Evolutionary conservation across 768 basidiomycete species (phyloP).

Genomic region (Russula virescens): DNA sequence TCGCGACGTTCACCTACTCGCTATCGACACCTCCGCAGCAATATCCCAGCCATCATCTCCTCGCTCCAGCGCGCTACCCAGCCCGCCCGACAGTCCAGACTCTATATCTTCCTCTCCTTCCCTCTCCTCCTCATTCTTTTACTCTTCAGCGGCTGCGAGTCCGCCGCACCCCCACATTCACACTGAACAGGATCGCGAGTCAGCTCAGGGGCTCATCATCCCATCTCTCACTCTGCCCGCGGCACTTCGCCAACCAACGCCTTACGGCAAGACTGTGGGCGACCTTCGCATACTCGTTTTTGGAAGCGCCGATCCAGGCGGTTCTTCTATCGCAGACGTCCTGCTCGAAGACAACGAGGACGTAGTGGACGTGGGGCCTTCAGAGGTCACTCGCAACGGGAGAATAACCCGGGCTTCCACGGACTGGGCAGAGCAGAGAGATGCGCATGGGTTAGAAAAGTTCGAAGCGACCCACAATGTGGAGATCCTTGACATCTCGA

Average conservation of each 20-base stretch:
- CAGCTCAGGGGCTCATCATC: slow-evolving; percentile 56
- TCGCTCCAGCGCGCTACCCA: slow-evolving; percentile 42
- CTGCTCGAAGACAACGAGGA: slow-evolving; percentile 64
- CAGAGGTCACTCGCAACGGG: slow-evolving; percentile 46
- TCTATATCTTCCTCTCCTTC: slow-evolving; percentile 69
- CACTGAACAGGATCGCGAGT: slow-evolving; percentile 33
- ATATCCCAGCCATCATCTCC: slow-evolving; percentile 44
- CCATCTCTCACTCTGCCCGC: slow-evolving; percentile 61
- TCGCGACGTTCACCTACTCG: slow-evolving; percentile 9
- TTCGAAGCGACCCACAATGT: slow-evolving; percentile 61
- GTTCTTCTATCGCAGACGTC: slow-evolving; percentile 42
- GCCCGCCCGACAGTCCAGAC: slow-evolving; percentile 57
- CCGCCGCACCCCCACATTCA: slow-evolving; percentile 49
- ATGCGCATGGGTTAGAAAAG: slow-evolving; percentile 59
- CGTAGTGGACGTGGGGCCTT: slow-evolving; percentile 54
- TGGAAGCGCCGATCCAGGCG: slow-evolving; percentile 39
- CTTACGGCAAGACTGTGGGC: slow-evolving; percentile 64
- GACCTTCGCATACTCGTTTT: slow-evolving; percentile 54
- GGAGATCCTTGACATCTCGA: slow-evolving; percentile 49
- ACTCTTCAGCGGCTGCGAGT: slow-evolving; percentile 66
- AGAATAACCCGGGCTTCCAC: slow-evolving; percentile 51
- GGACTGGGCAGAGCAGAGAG: slow-evolving; percentile 64
- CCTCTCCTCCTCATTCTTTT: slow-evolving; percentile 70
- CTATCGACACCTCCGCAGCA: slow-evolving; percentile 17
- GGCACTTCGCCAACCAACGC: slow-evolving; percentile 56